These are phyloP conservation scores for Strigomonas culicis DNA, from an alignment of 208 protist species.

Conservation along the genomic window DNA sequence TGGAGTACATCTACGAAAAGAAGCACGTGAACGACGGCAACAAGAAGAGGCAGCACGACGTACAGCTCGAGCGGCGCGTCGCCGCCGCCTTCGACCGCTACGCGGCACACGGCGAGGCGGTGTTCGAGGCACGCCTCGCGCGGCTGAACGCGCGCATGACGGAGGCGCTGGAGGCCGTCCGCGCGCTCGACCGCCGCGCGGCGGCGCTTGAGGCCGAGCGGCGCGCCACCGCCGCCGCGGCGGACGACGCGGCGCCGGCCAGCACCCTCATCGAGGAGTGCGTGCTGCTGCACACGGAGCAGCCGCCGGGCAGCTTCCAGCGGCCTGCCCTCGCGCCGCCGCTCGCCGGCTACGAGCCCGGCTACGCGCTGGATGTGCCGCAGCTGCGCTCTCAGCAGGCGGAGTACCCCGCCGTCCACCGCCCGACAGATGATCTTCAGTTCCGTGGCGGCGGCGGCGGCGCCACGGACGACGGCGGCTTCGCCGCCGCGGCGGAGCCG, in stretches of 20 bases:
- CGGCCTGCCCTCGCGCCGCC: conserved; percentile 79
- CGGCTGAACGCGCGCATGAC: conserved; percentile 52
- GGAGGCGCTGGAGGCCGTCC: conserved; percentile 65
- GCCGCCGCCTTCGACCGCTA: conserved; percentile 75
- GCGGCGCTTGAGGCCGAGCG: not conserved
- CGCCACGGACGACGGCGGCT: not conserved
- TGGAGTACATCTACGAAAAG: conserved; percentile 89
- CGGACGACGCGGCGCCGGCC: not conserved
- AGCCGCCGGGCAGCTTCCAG: conserved; percentile 62
- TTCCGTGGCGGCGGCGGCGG: conserved; percentile 15
- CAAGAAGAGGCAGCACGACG: conserved; percentile 74
- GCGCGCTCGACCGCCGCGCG: conserved; percentile 34
- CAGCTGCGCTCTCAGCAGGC: conserved; percentile 69
- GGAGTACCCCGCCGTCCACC: conserved; percentile 65
- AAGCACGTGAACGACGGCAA: conserved; percentile 68
- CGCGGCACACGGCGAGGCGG: conserved; percentile 34
- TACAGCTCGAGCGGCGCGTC: conserved; percentile 59
- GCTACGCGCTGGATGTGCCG: conserved; percentile 81
- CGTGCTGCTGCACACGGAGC: conserved; percentile 63
- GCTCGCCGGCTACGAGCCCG: conserved; percentile 74
- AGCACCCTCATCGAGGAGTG: conserved; percentile 56
- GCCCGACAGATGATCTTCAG: conserved; percentile 57
- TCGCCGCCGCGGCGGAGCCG: not conserved
- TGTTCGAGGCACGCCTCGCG: conserved; percentile 49
- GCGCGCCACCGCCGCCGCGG: too few relatives aligned